These are phyloP conservation scores for Pleurotus sapidus DNA, from an alignment of 768 basidiomycete species.

Conservation along the genomic window DNA sequence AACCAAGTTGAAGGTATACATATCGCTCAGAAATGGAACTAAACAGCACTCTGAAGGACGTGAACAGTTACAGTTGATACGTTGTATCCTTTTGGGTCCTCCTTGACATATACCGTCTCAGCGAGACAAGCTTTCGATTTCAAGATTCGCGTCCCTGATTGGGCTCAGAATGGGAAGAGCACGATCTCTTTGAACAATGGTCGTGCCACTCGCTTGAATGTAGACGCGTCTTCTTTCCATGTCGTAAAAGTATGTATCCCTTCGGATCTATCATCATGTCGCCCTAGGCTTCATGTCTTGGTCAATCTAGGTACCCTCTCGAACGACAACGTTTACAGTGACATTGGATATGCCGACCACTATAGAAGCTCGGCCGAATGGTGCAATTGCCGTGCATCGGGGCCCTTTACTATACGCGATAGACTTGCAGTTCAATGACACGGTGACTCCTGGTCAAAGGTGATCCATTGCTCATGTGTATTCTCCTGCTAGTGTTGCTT, in stretches of 20 bases:
- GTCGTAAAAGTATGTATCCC: slow-evolving; percentile 21
- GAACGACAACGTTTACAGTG: slow-evolving; percentile 27
- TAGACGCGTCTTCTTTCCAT: slow-evolving; percentile 29
- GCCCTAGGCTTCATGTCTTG: too few species aligned
- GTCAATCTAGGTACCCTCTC: slow-evolving; percentile 14
- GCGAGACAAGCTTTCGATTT: slow-evolving; percentile 29
- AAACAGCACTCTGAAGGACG: too few species aligned
- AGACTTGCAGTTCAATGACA: slow-evolving; percentile 31
- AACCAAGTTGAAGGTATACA: slow-evolving; percentile 29
- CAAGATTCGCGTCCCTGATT: slow-evolving; percentile 35
- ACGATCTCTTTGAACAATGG: slow-evolving; percentile 30
- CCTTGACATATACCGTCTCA: slow-evolving; percentile 31
- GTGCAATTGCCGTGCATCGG: slow-evolving; percentile 32
- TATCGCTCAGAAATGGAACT: too few species aligned
- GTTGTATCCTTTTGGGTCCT: slow-evolving; percentile 37
- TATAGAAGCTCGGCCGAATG: slow-evolving; percentile 30
- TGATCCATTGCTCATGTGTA: slow-evolving; percentile 9
- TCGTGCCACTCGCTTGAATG: slow-evolving; percentile 16
- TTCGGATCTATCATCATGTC: too few species aligned
- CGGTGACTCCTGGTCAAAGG: slow-evolving; percentile 30
- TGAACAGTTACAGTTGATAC: slow-evolving; percentile 31
- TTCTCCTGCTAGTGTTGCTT: too few species aligned
- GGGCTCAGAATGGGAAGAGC: slow-evolving; percentile 32
- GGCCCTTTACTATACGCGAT: slow-evolving; percentile 37
- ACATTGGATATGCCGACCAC: slow-evolving; percentile 30